These are phyloP conservation scores for Myrmaecium sp. DNA, from an alignment of 2,329 filamentous ascomycete species.

Conservation along the genomic window DNA sequence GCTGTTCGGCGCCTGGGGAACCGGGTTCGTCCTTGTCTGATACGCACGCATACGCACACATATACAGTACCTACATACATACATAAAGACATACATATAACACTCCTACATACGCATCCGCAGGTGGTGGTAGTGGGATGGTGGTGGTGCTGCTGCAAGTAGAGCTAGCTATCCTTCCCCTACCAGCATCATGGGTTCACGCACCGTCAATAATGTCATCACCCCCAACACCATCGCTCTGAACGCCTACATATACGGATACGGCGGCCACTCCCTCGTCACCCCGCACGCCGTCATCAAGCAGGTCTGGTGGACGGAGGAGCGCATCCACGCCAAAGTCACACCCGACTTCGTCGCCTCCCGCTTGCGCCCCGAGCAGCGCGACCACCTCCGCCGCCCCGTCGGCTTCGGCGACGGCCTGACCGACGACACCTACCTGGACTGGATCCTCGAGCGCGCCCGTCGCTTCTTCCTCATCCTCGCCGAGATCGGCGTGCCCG, in stretches of 20 bases:
- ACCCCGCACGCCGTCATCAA: slow-evolving; percentile 31
- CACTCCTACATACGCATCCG: too few species aligned
- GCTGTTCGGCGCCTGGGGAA: too few species aligned
- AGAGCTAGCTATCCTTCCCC: too few species aligned
- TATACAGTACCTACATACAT: too few species aligned
- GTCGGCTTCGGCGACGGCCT: slow-evolving; percentile 50
- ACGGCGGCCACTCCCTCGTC: slow-evolving; percentile 31
- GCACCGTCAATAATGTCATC: slow-evolving; percentile 23
- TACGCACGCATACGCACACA: too few species aligned
- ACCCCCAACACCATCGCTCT: slow-evolving; percentile 27
- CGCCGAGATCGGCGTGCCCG: slow-evolving; percentile 49
- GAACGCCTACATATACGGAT: slow-evolving; percentile 34
- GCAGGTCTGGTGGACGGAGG: slow-evolving; percentile 54
- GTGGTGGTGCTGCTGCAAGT: too few species aligned
- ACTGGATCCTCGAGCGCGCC: slow-evolving; percentile 56
- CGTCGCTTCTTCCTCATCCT: slow-evolving; percentile 56
- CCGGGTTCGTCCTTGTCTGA: too few species aligned
- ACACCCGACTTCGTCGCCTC: slow-evolving; percentile 50
- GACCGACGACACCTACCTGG: slow-evolving; percentile 60
- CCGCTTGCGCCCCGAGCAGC: slow-evolving; percentile 46
- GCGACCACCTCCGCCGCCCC: slow-evolving; percentile 42
- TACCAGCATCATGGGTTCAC: slow-evolving; percentile 21
- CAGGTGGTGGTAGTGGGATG: too few species aligned
- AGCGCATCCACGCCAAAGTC: slow-evolving; percentile 51
- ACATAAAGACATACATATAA: too few species aligned